Evolutionary conservation across 225 moss, liverwort and hornwort genomes (phyloP).

Genomic region (Lunularia cruciata): DNA sequence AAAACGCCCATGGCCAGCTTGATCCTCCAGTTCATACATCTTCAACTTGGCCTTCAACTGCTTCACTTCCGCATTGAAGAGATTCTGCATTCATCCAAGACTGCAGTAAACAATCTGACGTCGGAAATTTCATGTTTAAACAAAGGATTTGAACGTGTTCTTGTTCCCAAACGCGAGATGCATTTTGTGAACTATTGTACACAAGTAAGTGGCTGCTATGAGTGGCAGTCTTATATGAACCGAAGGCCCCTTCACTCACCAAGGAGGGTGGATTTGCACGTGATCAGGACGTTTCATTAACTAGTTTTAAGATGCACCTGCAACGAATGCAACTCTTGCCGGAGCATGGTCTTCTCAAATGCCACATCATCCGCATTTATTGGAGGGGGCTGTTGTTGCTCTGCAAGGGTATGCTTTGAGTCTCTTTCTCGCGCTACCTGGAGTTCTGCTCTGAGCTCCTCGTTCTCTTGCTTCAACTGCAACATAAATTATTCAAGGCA

Average conservation of each 20-base stretch:
- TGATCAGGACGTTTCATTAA: not conserved
- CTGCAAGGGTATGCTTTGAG: slow-evolving; percentile 32
- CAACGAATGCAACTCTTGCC: slow-evolving; percentile 78
- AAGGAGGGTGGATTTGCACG: not conserved
- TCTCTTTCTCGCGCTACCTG: slow-evolving; percentile 50
- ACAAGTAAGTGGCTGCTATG: too few relatives aligned
- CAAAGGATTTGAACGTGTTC: not conserved
- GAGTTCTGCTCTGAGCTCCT: slow-evolving; percentile 69
- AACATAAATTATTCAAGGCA: too few relatives aligned
- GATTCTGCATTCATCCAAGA: slow-evolving; percentile 47
- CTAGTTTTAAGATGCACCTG: slow-evolving; percentile 52
- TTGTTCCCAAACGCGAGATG: too few relatives aligned
- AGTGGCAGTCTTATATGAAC: not conserved
- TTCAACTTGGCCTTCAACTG: slow-evolving; percentile 81
- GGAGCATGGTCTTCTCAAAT: slow-evolving; percentile 72
- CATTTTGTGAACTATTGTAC: too few relatives aligned
- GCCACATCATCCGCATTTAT: slow-evolving; percentile 43
- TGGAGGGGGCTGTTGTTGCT: slow-evolving; percentile 25
- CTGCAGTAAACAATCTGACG: not conserved
- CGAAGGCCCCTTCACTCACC: not conserved
- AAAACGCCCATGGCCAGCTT: slow-evolving; percentile 37
- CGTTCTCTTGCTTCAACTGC: slow-evolving; percentile 98
- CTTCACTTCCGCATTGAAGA: slow-evolving; percentile 86
- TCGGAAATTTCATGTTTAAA: not conserved
- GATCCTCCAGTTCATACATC: slow-evolving; percentile 57